These are phyloP conservation scores for Suhomyces bolitotheri DNA, from an alignment of 1,139 yeast species.

Conservation along the genomic window DNA sequence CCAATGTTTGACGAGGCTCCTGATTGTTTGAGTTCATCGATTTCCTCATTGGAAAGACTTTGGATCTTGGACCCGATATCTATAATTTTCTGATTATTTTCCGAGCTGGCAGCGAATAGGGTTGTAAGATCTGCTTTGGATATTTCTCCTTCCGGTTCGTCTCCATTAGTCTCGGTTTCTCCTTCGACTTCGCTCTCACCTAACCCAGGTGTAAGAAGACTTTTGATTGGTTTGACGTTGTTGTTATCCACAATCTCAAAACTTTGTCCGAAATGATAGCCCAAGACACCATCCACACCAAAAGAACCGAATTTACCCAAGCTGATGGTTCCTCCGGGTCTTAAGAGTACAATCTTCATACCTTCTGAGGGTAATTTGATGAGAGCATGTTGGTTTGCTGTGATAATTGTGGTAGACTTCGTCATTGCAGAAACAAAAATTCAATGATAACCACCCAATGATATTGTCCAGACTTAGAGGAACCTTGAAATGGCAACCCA, in stretches of 20 bases:
- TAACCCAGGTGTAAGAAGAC: conserved; percentile 25
- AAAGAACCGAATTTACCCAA: conserved; percentile 93
- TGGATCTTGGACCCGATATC: conserved; percentile 80
- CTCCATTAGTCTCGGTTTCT: conserved; percentile 19
- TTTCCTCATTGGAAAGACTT: conserved; percentile 69
- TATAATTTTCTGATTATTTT: conserved; percentile 67
- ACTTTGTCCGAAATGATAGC: conserved; percentile 83
- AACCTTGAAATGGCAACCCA: background rate
- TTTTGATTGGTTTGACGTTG: conserved; percentile 50
- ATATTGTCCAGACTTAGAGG: background rate
- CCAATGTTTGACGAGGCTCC: conserved; percentile 67
- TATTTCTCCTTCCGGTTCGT: conserved; percentile 24
- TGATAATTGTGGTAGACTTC: conserved; percentile 30
- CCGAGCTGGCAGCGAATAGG: conserved; percentile 49
- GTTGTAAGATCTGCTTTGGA: conserved; percentile 41
- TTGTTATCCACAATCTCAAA: conserved; percentile 75
- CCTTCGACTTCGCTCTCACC: conserved; percentile 13
- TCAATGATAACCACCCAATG: no score
- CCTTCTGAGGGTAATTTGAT: conserved; percentile 81
- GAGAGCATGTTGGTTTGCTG: conserved; percentile 58
- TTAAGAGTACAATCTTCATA: conserved; percentile 65
- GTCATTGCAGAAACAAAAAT: conserved; percentile 5
- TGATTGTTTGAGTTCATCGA: conserved; percentile 72
- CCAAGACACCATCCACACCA: conserved; percentile 69
- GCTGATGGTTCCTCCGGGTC: conserved; percentile 57